These are phyloP conservation scores for Botryosphaeria agaves DNA, from an alignment of 2,329 filamentous ascomycete genomes.

Conservation along the genomic window DNA sequence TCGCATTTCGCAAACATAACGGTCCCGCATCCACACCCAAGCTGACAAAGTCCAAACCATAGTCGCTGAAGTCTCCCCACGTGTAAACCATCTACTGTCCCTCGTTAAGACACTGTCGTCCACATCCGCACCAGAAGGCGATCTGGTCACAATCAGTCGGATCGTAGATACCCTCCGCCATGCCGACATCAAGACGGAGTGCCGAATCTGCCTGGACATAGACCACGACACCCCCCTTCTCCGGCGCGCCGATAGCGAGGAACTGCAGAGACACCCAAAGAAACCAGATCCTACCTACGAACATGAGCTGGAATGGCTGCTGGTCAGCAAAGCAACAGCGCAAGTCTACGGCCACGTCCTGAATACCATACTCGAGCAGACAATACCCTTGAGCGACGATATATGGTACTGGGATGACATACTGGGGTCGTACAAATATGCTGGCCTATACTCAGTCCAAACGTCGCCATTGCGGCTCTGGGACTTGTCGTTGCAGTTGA, in stretches of 20 bases:
- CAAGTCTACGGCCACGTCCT: slow-evolving; percentile 75
- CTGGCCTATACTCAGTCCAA: slow-evolving; percentile 70
- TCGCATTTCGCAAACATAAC: background rate
- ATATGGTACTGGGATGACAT: slow-evolving; percentile 95
- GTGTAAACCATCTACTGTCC: too few species aligned
- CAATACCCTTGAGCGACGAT: slow-evolving; percentile 67
- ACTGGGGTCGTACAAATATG: slow-evolving; percentile 59
- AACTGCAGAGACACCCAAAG: too few species aligned
- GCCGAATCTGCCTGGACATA: too few species aligned
- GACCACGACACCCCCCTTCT: too few species aligned
- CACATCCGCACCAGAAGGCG: too few species aligned
- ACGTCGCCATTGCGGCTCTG: slow-evolving; percentile 64
- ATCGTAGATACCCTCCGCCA: too few species aligned
- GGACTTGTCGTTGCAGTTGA: slow-evolving; percentile 54
- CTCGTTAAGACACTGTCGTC: too few species aligned
- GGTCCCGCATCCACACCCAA: slow-evolving; percentile 3
- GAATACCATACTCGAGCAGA: slow-evolving; percentile 62
- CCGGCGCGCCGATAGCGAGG: too few species aligned
- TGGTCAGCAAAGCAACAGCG: slow-evolving; percentile 81
- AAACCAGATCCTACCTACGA: slow-evolving; percentile 34
- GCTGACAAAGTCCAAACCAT: slow-evolving; percentile 2
- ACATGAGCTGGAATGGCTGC: slow-evolving; percentile 73
- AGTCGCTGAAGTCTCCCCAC: slow-evolving; percentile 5
- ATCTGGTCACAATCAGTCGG: too few species aligned
- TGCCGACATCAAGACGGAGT: slow-evolving; percentile 4